Evolutionary conservation across 129 eudicot species (phyloP).

Genomic region (Centella asiatica): DNA sequence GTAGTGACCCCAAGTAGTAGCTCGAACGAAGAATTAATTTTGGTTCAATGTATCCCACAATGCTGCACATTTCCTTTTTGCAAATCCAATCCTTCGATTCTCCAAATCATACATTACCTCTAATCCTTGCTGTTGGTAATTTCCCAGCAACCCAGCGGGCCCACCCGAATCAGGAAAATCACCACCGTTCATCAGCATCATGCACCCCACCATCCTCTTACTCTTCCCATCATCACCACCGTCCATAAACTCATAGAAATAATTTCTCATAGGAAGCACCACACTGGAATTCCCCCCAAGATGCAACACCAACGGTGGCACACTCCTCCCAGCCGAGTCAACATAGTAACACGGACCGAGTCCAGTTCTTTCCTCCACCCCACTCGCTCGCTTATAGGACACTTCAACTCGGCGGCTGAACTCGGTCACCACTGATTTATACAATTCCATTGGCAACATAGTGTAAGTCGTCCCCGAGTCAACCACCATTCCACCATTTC

Average conservation of each 20-base stretch:
- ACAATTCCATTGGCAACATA: slow-evolving; percentile 51
- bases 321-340: slow-evolving; percentile 9
- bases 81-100: slow-evolving; percentile 75
- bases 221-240: slow-evolving; percentile 33
- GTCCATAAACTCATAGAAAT: slow-evolving; percentile 64
- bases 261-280: slow-evolving; percentile 67
- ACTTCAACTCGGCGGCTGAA: slow-evolving; percentile 27
- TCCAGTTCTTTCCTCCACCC: slow-evolving; percentile 54
- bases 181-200: slow-evolving; percentile 91
- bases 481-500: slow-evolving; percentile 96
- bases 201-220: slow-evolving; percentile 64
- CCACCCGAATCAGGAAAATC: slow-evolving; percentile 72
- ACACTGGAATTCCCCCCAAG: slow-evolving; percentile 79
- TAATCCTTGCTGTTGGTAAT: slow-evolving; percentile 89
- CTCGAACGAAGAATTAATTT: slow-evolving; percentile 20
- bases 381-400: slow-evolving; percentile 41
- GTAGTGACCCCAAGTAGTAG: background rate
- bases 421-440: slow-evolving; percentile 40
- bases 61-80: slow-evolving; percentile 63
- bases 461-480: slow-evolving; percentile 92
- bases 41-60: slow-evolving; percentile 56
- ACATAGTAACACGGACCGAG: slow-evolving; percentile 70
- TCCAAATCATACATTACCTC: slow-evolving; percentile 95
- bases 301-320: slow-evolving; percentile 60
- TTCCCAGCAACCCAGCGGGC: slow-evolving; percentile 79